phyloP scores from a whole-genome alignment of 2,329 filamentous ascomycete species.

The Diaporthe caulivora region DNA sequence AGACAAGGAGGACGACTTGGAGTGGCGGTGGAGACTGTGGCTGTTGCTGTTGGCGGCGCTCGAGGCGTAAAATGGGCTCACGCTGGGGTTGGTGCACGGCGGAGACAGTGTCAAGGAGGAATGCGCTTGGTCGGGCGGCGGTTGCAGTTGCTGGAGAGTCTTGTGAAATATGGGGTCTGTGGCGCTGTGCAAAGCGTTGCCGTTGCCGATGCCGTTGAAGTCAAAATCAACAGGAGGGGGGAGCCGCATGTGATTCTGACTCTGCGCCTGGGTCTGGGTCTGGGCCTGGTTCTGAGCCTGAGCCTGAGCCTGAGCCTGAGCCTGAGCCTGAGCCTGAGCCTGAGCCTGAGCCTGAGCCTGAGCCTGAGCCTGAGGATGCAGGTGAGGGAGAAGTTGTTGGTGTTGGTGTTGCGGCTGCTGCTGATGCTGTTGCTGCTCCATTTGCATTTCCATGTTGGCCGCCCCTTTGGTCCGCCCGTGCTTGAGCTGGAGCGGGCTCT shows the following conservation, averaged over 20 bases:
- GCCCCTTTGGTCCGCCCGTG: slow-evolving; percentile 19
- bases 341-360: slow-evolving; percentile 5
- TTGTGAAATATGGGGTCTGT: slow-evolving; percentile 27
- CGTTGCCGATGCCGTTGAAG: slow-evolving; percentile 26
- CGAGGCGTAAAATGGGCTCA: slow-evolving; percentile 27
- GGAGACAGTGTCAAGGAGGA: slow-evolving; percentile 39
- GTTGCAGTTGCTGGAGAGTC: slow-evolving; percentile 40
- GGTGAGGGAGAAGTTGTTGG: background rate
- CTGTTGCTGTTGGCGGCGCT: slow-evolving; percentile 25
- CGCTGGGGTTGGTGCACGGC: slow-evolving; percentile 36
- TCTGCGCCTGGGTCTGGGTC: slow-evolving; percentile 44
- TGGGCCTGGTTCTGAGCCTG: background rate
- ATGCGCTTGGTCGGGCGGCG: slow-evolving; percentile 40
- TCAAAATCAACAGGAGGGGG: slow-evolving; percentile 46
- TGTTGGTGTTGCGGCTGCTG: slow-evolving; percentile 21
- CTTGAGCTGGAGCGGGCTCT: slow-evolving; percentile 4
- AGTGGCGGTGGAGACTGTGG: slow-evolving; percentile 16
- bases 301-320: background rate
- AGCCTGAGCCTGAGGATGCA: background rate
- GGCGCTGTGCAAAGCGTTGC: slow-evolving; percentile 15
- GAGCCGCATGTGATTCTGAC: slow-evolving; percentile 61
- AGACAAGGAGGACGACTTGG: slow-evolving; percentile 41
- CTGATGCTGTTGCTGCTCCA: slow-evolving; percentile 19
- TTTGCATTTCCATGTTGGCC: slow-evolving; percentile 30
- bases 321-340: background rate